These are phyloP conservation scores for Tetrapisispora nanseiensis DNA, from an alignment of 805 yeast species.

Conservation along the genomic window DNA sequence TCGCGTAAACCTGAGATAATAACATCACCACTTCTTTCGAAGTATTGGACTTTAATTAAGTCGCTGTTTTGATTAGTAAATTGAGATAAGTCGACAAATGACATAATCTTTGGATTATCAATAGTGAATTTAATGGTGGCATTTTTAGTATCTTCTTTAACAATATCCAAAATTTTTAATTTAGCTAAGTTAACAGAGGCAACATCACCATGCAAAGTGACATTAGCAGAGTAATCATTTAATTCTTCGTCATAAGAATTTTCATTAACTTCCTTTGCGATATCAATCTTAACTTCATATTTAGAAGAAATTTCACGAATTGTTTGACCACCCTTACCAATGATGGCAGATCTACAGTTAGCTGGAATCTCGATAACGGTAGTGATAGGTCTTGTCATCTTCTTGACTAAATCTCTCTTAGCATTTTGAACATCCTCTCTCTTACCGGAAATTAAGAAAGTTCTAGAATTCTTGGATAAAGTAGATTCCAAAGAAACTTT, in stretches of 20 bases:
- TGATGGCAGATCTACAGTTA: conserved; percentile 62
- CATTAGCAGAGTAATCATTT: conserved; percentile 48
- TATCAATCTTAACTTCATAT: conserved; percentile 62
- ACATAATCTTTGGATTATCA: conserved; percentile 27
- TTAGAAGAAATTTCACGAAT: conserved; percentile 71
- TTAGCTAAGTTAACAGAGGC: conserved; percentile 76
- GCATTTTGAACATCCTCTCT: conserved; percentile 58
- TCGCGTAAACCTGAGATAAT: conserved; percentile 65
- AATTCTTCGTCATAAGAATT: conserved; percentile 44
- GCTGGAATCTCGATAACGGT: conserved; percentile 62
- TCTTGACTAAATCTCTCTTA: conserved; percentile 63
- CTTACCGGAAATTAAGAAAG: conserved; percentile 73
- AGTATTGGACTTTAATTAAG: conserved; percentile 20
- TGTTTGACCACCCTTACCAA: conserved; percentile 79
- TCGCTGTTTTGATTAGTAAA: conserved; percentile 9
- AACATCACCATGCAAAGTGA: conserved; percentile 70
- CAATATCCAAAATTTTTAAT: conserved; percentile 57
- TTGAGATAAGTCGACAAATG: conserved; percentile 24
- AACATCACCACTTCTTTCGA: conserved; percentile 32
- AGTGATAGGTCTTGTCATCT: conserved; percentile 64
- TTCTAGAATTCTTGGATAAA: conserved; percentile 67
- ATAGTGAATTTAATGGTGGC: conserved; percentile 43
- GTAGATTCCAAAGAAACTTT: conserved; percentile 74
- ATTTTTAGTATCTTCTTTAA: conserved; percentile 60
- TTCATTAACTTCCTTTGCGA: conserved; percentile 25